phyloP scores from a whole-genome alignment of 2,329 filamentous ascomycete species.

The Parascedosporium putredinis region DNA sequence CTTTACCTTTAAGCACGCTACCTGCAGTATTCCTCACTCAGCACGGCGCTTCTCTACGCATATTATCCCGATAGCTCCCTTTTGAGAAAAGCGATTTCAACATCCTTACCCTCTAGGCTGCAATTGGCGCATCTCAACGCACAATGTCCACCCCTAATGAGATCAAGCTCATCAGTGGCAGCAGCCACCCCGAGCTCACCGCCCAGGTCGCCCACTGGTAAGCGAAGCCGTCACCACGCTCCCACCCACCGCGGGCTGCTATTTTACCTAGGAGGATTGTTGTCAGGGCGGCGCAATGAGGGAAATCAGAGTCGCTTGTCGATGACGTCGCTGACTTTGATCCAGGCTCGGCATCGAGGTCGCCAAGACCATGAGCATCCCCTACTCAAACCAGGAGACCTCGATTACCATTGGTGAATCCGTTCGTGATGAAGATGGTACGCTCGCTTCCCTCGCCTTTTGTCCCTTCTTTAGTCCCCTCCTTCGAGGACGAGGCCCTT shows the following conservation, averaged over 20 bases:
- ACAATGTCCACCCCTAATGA: slow-evolving; percentile 35
- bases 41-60: no score
- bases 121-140: background rate
- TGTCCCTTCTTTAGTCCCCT: background rate
- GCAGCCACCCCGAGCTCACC: slow-evolving; percentile 37
- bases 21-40: no score
- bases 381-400: slow-evolving; percentile 81
- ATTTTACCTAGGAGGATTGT: no score
- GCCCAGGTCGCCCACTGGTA: slow-evolving; percentile 34
- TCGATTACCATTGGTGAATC: slow-evolving; percentile 92
- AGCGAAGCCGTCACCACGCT: slow-evolving; percentile 11
- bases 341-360: slow-evolving; percentile 64
- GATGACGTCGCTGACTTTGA: slow-evolving; percentile 1
- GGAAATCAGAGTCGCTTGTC: background rate
- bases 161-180: slow-evolving; percentile 41
- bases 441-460: background rate
- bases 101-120: background rate
- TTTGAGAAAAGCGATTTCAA: background rate
- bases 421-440: slow-evolving; percentile 83
- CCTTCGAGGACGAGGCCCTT: no score
- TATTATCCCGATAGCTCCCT: no score
- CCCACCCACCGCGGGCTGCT: no score
- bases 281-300: no score
- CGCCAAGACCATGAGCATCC: slow-evolving; percentile 68
- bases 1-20: no score